These are phyloP conservation scores for Coniella lustricola DNA, from an alignment of 2,329 filamentous ascomycete genomes.

Conservation along the genomic window DNA sequence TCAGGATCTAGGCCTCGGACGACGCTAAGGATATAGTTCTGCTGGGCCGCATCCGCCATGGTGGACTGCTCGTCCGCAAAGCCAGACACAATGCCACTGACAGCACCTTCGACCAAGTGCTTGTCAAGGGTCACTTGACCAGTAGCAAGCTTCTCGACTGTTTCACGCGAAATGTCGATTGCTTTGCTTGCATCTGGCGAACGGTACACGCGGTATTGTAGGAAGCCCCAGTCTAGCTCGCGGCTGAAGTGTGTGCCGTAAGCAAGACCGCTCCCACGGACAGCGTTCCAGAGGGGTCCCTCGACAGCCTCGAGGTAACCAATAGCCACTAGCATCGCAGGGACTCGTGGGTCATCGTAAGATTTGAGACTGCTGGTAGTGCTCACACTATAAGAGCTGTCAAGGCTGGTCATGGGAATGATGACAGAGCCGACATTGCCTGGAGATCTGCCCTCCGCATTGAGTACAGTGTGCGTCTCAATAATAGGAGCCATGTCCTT, in stretches of 20 bases:
- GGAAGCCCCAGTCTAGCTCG: slow-evolving; percentile 69
- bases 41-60: slow-evolving; percentile 71
- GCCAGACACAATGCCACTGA: slow-evolving; percentile 78
- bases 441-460: slow-evolving; percentile 63
- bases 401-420: slow-evolving; percentile 84
- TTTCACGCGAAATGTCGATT: slow-evolving; percentile 66
- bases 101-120: slow-evolving; percentile 79
- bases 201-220: slow-evolving; percentile 83
- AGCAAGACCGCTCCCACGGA: slow-evolving; percentile 86
- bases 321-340: slow-evolving; percentile 79
- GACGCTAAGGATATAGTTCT: slow-evolving; percentile 77
- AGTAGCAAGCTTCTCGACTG: slow-evolving; percentile 67
- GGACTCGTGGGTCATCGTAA: slow-evolving; percentile 69
- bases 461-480: slow-evolving; percentile 64
- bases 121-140: slow-evolving; percentile 69
- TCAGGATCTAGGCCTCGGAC: slow-evolving; percentile 68
- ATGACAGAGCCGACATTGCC: slow-evolving; percentile 70
- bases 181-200: slow-evolving; percentile 86
- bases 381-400: slow-evolving; percentile 81
- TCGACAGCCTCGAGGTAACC: slow-evolving; percentile 91
- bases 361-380: slow-evolving; percentile 67
- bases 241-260: slow-evolving; percentile 79
- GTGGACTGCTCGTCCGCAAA: slow-evolving; percentile 87
- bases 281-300: slow-evolving; percentile 87
- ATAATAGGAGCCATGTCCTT: slow-evolving; percentile 63